phyloP scores from a whole-genome alignment of 2,329 filamentous ascomycete genomes.

The Aspergillus pseudotamarii region DNA sequence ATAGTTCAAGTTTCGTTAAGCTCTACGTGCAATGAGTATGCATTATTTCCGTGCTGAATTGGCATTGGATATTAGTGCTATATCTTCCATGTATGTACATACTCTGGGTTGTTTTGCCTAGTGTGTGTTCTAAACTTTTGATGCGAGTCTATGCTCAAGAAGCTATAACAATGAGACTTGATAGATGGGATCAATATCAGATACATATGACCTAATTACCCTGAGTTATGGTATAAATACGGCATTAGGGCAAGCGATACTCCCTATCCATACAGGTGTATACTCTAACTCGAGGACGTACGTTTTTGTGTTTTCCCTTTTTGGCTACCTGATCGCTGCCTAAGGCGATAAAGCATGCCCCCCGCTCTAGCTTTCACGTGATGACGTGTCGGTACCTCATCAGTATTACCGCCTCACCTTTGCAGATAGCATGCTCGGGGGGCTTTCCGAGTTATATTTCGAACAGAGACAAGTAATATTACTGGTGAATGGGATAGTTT shows the following conservation, averaged over 20 bases:
- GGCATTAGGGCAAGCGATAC: not conserved
- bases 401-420: not conserved
- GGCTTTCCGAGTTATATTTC: not conserved
- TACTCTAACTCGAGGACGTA: too few relatives aligned
- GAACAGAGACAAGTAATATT: not conserved
- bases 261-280: not conserved
- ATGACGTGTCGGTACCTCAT: constrained; percentile 15
- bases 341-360: not conserved
- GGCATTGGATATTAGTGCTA: not conserved
- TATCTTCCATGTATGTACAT: not conserved
- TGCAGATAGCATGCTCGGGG: not conserved
- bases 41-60: not conserved
- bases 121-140: not conserved
- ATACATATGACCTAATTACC: not conserved
- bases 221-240: not conserved
- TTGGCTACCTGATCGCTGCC: not conserved
- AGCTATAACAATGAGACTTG: not conserved
- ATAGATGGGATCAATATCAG: not conserved
- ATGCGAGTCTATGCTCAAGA: not conserved
- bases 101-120: too few relatives aligned
- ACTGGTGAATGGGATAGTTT: not conserved
- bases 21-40: not conserved
- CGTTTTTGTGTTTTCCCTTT: not conserved
- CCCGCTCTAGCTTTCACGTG: constrained; percentile 11
- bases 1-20: not conserved